Percentiles rank a stretch among this genome's conserved stretches.
phyloP scores from a whole-genome alignment of 2,329 filamentous ascomycete genomes.

The Sporothrix humicola region DNA sequence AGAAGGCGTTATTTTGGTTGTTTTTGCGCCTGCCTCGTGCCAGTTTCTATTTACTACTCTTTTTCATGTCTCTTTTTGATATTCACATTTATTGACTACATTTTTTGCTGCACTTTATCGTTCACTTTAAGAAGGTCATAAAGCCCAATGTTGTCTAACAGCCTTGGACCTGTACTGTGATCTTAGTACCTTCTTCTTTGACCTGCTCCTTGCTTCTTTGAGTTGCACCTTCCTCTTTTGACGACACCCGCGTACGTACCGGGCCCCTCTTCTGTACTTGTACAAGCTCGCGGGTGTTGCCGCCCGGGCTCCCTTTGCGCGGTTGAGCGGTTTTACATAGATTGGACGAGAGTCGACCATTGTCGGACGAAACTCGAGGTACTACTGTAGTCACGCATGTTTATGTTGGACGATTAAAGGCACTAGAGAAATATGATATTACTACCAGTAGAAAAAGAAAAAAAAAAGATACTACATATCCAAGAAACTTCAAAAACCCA shows the following conservation, averaged over 20 bases:
- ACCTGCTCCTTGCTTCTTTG: too few relatives aligned
- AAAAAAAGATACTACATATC: background rate
- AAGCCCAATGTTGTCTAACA: too few relatives aligned
- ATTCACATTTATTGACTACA: background rate
- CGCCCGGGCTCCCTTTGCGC: background rate
- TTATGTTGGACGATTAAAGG: background rate
- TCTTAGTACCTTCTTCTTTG: too few relatives aligned
- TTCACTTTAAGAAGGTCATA: too few relatives aligned
- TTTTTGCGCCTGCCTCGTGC: too few relatives aligned
- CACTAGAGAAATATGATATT: conserved; percentile 10
- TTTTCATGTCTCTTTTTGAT: background rate
- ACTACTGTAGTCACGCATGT: background rate
- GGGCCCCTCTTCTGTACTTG: background rate
- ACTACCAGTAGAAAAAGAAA: background rate
- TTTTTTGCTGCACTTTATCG: too few relatives aligned
- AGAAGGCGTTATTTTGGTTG: background rate
- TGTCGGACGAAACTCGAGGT: too few relatives aligned
- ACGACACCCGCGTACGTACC: background rate
- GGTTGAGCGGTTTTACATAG: background rate
- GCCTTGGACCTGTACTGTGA: too few relatives aligned
- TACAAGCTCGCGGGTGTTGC: background rate
- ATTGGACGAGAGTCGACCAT: background rate
- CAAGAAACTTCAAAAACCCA: background rate
- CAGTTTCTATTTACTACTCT: background rate
- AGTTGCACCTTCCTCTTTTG: background rate